Evolutionary conservation across 352 stramenopile species (phyloP).

Genomic region (Globisporangium sylvaticum): DNA sequence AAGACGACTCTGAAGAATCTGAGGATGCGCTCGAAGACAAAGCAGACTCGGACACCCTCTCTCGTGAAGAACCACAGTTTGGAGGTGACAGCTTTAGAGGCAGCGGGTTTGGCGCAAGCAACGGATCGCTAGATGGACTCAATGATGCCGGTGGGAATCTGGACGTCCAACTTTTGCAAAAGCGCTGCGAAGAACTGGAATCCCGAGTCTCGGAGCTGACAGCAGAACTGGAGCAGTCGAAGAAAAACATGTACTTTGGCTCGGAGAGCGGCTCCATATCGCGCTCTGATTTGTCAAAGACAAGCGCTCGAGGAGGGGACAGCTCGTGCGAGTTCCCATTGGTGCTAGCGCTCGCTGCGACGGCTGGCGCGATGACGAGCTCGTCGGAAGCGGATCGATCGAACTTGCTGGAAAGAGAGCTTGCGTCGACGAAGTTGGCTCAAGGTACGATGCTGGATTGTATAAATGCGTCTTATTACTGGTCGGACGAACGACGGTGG

Average conservation of each 20-base stretch:
- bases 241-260: constrained; percentile 71
- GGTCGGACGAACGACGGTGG: background rate
- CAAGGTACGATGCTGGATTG: constrained; percentile 28
- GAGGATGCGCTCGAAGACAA: constrained; percentile 31
- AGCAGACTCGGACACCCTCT: constrained; percentile 10
- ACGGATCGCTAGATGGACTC: constrained; percentile 15
- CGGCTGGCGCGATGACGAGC: constrained; percentile 64
- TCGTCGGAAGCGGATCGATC: constrained; percentile 62
- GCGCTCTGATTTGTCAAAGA: constrained; percentile 68
- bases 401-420: constrained; percentile 55
- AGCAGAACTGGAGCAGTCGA: constrained; percentile 61
- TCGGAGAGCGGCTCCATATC: constrained; percentile 66
- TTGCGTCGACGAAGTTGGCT: constrained; percentile 43
- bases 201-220: constrained; percentile 56
- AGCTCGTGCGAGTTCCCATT: constrained; percentile 82
- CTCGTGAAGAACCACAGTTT: constrained; percentile 14
- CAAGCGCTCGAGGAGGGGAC: constrained; percentile 54
- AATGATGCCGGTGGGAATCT: constrained; percentile 20
- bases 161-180: constrained; percentile 54
- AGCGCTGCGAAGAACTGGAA: constrained; percentile 72
- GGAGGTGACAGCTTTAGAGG: constrained; percentile 7
- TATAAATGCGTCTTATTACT: background rate
- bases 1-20: constrained; percentile 29
- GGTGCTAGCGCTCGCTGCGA: constrained; percentile 71
- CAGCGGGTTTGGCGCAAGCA: constrained; percentile 26